Conservation (phyloP, 345 rosid species). For the Kernera saxatilis region DNA sequence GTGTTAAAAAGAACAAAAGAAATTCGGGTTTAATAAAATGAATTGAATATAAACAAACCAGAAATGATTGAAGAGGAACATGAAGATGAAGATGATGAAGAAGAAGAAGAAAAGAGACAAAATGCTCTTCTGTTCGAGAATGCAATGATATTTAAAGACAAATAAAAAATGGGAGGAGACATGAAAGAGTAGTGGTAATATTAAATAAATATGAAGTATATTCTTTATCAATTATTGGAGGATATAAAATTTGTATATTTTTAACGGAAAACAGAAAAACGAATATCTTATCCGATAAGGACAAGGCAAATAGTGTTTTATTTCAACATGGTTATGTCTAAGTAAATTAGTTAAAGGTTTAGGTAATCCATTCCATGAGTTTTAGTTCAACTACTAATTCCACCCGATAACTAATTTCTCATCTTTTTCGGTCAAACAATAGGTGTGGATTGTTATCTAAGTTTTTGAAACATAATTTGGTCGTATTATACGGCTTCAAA, state of each 20-base stretch:
- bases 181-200: conserved; percentile 28
- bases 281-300: conserved; percentile 28
- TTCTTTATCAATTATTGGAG: conserved; percentile 18
- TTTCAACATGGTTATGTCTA: background rate
- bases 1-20: background rate
- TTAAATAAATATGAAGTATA: background rate
- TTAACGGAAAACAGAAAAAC: conserved; percentile 29
- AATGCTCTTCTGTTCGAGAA: conserved; percentile 15
- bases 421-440: conserved; percentile 10
- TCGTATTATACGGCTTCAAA: background rate
- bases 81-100: background rate
- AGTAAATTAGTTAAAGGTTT: conserved; percentile 14
- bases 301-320: conserved; percentile 4
- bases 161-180: conserved; percentile 18
- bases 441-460: background rate
- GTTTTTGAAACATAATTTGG: background rate
- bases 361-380: conserved; percentile 16
- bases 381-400: conserved; percentile 25
- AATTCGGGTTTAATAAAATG: background rate
- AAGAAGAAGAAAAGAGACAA: conserved; percentile 15
- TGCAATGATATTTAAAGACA: conserved; percentile 23
- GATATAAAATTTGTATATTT: conserved; percentile 1
- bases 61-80: conserved; percentile 8
- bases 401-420: background rate
- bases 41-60: background rate